Percentiles rank a stretch among this genome's conserved stretches.
phyloP scores from a whole-genome alignment of 1,284 basidiomycete species.

The Rhodotorula sp. region DNA sequence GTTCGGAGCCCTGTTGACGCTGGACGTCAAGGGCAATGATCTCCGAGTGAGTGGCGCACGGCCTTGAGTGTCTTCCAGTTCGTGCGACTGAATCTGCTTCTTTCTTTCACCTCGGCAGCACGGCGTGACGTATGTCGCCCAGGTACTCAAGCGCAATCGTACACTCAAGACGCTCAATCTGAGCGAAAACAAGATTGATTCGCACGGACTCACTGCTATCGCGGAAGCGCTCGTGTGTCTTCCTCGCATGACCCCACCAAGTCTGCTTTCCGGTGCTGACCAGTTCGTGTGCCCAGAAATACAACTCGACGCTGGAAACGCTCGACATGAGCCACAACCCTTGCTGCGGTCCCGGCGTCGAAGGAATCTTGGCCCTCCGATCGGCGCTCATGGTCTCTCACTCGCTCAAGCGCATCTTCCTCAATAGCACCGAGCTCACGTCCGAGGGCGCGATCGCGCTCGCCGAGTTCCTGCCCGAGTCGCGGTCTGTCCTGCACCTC shows the following conservation, averaged over 20 bases:
- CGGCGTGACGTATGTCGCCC: constrained; percentile 85
- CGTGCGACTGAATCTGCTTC: too few relatives aligned
- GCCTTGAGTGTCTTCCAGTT: not conserved
- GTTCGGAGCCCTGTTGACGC: constrained; percentile 76
- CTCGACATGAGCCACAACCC: constrained; percentile 91
- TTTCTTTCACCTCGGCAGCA: constrained; percentile 51
- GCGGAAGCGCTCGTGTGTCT: constrained; percentile 78
- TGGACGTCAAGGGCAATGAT: constrained; percentile 90
- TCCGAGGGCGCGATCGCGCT: constrained; percentile 88
- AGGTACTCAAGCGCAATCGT: constrained; percentile 91
- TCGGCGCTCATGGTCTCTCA: constrained; percentile 91
- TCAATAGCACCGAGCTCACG: constrained; percentile 76
- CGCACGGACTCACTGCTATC: constrained; percentile 71
- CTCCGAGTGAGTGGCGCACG: constrained; percentile 63
- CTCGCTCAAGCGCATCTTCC: constrained; percentile 85
- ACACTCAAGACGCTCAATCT: constrained; percentile 92
- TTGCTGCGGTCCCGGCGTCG: constrained; percentile 79
- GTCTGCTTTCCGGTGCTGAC: too few relatives aligned
- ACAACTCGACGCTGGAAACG: constrained; percentile 89
- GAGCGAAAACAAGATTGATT: constrained; percentile 88
- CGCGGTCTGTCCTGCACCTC: constrained; percentile 78
- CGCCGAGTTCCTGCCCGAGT: constrained; percentile 93
- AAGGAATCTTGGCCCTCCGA: constrained; percentile 82
- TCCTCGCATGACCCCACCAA: not conserved
- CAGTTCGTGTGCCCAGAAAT: constrained; percentile 63